These are phyloP conservation scores for Aspergillaceae sp. DNA, from an alignment of 2,329 filamentous ascomycete genomes.

Conservation along the genomic window DNA sequence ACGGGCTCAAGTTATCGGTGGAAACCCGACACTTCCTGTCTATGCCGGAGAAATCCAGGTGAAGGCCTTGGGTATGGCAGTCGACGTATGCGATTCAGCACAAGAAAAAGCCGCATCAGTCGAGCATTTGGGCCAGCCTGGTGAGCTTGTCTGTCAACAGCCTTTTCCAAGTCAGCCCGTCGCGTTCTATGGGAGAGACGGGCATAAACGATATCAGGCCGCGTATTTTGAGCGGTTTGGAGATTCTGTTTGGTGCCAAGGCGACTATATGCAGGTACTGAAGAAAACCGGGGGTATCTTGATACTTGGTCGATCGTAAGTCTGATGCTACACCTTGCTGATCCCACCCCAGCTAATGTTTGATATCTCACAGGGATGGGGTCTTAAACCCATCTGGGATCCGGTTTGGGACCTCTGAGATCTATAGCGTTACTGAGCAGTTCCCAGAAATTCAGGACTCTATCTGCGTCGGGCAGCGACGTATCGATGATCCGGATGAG, in stretches of 20 bases:
- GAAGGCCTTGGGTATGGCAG: conserved; percentile 43
- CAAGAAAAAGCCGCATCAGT: conserved; percentile 42
- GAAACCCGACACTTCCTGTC: conserved; percentile 59
- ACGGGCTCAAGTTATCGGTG: conserved; percentile 24
- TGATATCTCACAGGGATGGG: conserved; percentile 45
- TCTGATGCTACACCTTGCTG: no score
- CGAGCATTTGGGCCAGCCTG: conserved; percentile 53
- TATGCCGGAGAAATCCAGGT: conserved; percentile 50
- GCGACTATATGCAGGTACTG: not conserved
- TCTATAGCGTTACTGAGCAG: conserved; percentile 61
- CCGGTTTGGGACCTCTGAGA: conserved; percentile 72
- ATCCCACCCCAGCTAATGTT: not conserved
- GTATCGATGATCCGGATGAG: conserved; percentile 52
- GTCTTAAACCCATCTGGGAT: conserved; percentile 73
- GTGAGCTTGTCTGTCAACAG: conserved; percentile 63
- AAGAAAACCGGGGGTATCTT: not conserved
- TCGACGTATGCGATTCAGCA: conserved; percentile 51
- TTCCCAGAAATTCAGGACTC: conserved; percentile 54
- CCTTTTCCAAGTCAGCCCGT: conserved; percentile 71
- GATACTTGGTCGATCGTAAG: not conserved
- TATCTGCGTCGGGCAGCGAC: conserved; percentile 70
- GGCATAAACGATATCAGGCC: conserved; percentile 46
- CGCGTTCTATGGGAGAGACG: conserved; percentile 48
- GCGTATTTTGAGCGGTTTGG: conserved; percentile 18
- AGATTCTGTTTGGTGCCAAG: not conserved